Evolutionary conservation across 2,329 filamentous ascomycete species (phyloP).

Genomic region (Fusarium lyarnte): DNA sequence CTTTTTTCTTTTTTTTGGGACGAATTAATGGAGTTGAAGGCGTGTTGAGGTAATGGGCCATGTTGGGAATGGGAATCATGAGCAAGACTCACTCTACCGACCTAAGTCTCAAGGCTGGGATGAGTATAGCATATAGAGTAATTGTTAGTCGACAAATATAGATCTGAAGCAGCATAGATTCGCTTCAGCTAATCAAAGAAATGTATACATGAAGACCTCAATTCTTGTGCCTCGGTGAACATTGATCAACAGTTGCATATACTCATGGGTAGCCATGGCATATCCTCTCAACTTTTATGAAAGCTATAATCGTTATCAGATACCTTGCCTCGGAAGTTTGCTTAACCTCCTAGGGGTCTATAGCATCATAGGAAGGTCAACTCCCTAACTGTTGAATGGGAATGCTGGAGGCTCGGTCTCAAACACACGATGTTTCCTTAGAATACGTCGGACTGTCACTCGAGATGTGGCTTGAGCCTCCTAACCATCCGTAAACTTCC

Average conservation of each 20-base stretch:
- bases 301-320: neutral
- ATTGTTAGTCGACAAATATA: slow-evolving; percentile 34
- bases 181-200: slow-evolving; percentile 33
- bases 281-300: neutral
- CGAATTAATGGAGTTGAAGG: slow-evolving; percentile 37
- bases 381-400: neutral
- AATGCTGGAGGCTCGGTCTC: slow-evolving; percentile 12
- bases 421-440: slow-evolving; percentile 20
- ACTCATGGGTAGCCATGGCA: neutral
- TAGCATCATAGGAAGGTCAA: neutral
- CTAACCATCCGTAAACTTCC: neutral
- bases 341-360: neutral
- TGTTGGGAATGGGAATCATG: slow-evolving; percentile 37
- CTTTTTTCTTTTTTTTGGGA: slow-evolving; percentile 11
- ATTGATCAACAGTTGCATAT: neutral
- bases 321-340: neutral
- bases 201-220: slow-evolving; percentile 8
- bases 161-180: slow-evolving; percentile 25
- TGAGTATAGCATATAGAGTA: slow-evolving; percentile 36
- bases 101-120: slow-evolving; percentile 8
- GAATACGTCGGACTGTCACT: slow-evolving; percentile 7
- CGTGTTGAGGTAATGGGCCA: slow-evolving; percentile 22
- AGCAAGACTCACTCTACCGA: slow-evolving; percentile 29
- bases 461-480: neutral
- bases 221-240: neutral